phyloP scores from a whole-genome alignment of 2,329 filamentous ascomycete genomes.

The Pseudocercospora fuligena region DNA sequence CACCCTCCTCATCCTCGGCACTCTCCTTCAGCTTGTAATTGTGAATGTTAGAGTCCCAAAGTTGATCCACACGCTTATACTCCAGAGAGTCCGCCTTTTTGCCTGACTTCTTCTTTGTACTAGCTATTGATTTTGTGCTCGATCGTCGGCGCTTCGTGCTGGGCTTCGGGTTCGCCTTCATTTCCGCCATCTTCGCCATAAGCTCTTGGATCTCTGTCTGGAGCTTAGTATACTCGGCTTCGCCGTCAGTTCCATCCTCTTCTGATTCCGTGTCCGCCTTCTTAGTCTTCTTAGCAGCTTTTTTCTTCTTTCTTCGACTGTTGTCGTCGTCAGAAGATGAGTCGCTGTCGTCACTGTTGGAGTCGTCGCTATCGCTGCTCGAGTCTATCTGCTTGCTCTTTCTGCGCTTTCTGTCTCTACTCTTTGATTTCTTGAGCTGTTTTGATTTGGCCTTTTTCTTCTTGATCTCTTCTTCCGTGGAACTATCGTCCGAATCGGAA shows the following conservation, averaged over 20 bases:
- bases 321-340: conserved; percentile 30
- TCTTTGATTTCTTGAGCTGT: conserved; percentile 27
- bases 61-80: conserved; percentile 71
- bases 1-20: conserved; percentile 65
- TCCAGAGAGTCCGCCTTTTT: conserved; percentile 54
- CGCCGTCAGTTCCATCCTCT: conserved; percentile 25
- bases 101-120: conserved; percentile 26
- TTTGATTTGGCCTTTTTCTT: conserved; percentile 33
- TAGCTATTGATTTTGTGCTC: conserved; percentile 27
- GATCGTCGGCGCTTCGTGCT: conserved; percentile 27
- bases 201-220: conserved; percentile 30
- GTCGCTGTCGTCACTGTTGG: conserved; percentile 28
- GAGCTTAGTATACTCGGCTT: conserved; percentile 24
- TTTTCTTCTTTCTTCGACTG: conserved; percentile 32
- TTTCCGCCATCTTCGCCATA: conserved; percentile 25
- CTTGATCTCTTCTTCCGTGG: conserved; percentile 32
- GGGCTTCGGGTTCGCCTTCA: conserved; percentile 25
- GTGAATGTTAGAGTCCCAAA: conserved; percentile 62
- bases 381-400: conserved; percentile 33
- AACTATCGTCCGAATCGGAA: conserved; percentile 29
- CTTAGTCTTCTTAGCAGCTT: conserved; percentile 26
- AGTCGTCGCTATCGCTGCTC: conserved; percentile 21
- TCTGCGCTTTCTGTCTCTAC: conserved; percentile 28
- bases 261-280: conserved; percentile 24
- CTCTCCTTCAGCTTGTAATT: conserved; percentile 73